Base-by-base conservation (phyloP, 2,329 filamentous ascomycete genomes). In the Talaromyces piceae region DNA sequence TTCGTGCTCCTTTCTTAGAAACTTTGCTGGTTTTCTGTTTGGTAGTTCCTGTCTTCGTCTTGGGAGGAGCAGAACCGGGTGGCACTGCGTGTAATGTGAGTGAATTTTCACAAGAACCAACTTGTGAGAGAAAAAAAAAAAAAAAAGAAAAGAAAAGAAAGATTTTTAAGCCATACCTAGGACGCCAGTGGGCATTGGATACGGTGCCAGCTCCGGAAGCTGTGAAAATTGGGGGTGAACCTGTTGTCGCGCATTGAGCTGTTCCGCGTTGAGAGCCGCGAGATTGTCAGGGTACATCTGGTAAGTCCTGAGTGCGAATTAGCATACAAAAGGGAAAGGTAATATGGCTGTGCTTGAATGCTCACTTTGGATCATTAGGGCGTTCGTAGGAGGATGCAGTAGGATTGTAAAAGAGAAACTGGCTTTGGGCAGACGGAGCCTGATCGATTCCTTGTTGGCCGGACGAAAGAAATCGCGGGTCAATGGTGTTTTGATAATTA, bases 391-490 rank as follows among this genome's bases (percentile, higher is more conserved):
- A 47, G 2, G 53, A 55, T 25, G 50, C 61, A 9, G 58, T 47
- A 12, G 61, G 59, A 3, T 58, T 62, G 41, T 60, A 52, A 37
- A 64, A 67, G 7, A 66, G 50, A 39, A 63, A 63, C 16, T 58
- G 57, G 50, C 59, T 63, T n/a, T 60, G 54, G n/a, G 54, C 30
- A 13, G 57, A 25, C 22, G 60, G 60, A 33, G 57, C 50, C 16
- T 59, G 63, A 20, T 50, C 60, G 13, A 57, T 45, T 13, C 57
- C 47, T 46, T 66, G 59, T 28, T 61, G 60, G 4, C 60, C 31
- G 7, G 63, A 52, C 23, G 63, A 65, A 5, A 72, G 61, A 33
- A 66, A 71, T 27, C 68, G 67, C 0, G 69, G 69, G 45, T 72
- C 65, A 44, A 72, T 72, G 4, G 68, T 71, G 27, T 62, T 65